A percentile compares a stretch with the other conserved stretches of the same genome.
These are phyloP conservation scores for Theileria parva DNA, from an alignment of 169 alveolate genomes.

Conservation along the genomic window DNA sequence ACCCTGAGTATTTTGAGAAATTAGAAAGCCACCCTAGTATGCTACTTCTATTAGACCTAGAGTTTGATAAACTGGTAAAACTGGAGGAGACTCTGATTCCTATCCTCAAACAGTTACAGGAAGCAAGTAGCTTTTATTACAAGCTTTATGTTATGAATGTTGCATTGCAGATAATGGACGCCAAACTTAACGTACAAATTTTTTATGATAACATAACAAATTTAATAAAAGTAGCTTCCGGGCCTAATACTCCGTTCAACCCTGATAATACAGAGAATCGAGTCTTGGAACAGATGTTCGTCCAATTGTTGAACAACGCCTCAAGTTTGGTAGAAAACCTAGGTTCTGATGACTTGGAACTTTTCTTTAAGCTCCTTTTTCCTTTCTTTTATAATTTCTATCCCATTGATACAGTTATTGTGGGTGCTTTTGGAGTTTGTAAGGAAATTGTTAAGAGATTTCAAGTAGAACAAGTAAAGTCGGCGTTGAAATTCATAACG, in stretches of 20 bases:
- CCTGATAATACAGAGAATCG: not conserved
- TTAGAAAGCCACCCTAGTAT: not conserved
- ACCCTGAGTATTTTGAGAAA: not conserved
- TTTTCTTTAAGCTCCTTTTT: not conserved
- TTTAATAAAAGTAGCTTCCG: not conserved
- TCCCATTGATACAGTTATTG: not conserved
- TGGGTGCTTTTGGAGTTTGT: not conserved
- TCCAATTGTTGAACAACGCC: not conserved
- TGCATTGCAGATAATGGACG: not conserved
- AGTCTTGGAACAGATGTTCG: not conserved
- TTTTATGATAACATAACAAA: not conserved
- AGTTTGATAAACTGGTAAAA: not conserved
- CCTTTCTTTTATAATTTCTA: not conserved
- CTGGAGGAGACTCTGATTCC: not conserved
- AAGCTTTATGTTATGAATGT: not conserved
- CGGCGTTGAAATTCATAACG: not conserved
- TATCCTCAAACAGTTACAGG: not conserved
- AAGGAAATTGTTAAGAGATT: constrained; percentile 6
- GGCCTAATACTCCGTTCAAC: not conserved
- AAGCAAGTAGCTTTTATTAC: not conserved
- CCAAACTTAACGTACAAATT: not conserved
- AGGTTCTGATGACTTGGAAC: not conserved
- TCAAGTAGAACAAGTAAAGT: not conserved
- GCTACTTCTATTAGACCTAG: not conserved
- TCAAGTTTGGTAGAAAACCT: not conserved